Base-by-base conservation (phyloP, 108 stramenopile species). In the Asterionellopsis glacialis region DNA sequence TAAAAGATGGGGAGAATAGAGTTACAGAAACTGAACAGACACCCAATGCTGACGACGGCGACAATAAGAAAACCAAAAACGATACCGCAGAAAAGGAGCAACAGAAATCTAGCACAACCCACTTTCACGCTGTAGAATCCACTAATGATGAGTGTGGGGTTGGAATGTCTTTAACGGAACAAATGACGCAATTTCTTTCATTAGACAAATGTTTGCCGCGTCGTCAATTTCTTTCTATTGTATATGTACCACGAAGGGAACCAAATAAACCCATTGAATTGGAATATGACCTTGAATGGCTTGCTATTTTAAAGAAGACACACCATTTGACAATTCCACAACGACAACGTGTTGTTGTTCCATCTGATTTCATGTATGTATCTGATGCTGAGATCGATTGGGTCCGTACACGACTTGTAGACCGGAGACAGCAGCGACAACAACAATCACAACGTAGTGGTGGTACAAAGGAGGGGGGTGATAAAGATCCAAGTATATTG, bases 181-280 rank as follows among this genome's bases (percentile, higher is more conserved):
- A 72, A 60, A 82, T 90, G 69, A 99, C 99, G 1, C 79, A 80
- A 0, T 99, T 99, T 70, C 67, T 99, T 41, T 95, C 97, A 16
- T 72, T 99, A 19, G 99, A 99, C 77, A 99, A 99, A 68, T 97
- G 96, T 64, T 65, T 99, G 26, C 99, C 98, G 9, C 68, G 95
- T 44, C 78, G 96, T 24, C 83, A 88, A 3, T 96, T 93, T 59
- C 72, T 97, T 4, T 93, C 96, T 59, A 73, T 99, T 28, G 25
- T 94, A 21, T 72, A 93, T 45, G 40, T 95, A 18, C 16, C 52
- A 24, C 27, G 28, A 59, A 21, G 64, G n/a, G 47, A 59, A 52
- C 59, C 28, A 12, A 19, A 24, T 33, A 69, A 65, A 39, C 57
- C 58, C 25, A 26, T 65, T 27, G 71, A 63, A 59, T 62, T 90